Evolutionary conservation across 177 flowering plant species (phyloP), one percentile per base, ranked within the genome.

Genomic region (Vitis hybrid): DNA sequence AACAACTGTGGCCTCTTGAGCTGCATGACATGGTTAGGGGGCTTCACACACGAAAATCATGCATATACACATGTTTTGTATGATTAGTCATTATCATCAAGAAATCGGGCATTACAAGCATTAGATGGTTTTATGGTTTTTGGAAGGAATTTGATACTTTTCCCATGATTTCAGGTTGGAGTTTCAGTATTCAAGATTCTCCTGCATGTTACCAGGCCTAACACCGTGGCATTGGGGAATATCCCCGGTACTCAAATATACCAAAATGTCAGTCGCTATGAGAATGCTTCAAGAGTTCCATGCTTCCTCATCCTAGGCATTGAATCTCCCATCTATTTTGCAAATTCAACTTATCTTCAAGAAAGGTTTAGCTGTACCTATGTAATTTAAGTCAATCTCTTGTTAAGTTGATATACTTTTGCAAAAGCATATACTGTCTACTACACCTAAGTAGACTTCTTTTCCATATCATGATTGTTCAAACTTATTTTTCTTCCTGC

Each of bases 291-390:
- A 5, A 82, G 91, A 60, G 74, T 96, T 60, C 83, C 97, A 49
- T 81, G 84, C 0, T 84, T 92, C 73, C 92, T 93, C 29, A 85
- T 96, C 29, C 79, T 96, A 1, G 88, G 90, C 2, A 74, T 96
- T 20, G 97, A 93, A 72, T 85, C 99, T 50, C 99, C 99, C 7
- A 86, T 96, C 70, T 93, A 92, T 83, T 95, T 95, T 51, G 93
- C 98, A 10, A 95, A 93, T 72, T 81, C 94, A 3, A 66, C 12
- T 29, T 73, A 67, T 12, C 49, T 70, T n/a, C 51, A 70, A 29
- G 75, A 75, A 15, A 71, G 75, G 78, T 75, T 12, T 12, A 20
- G 0, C 12, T 20, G 31, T 39, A 5, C 4, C 51, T 63, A 6
- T 48, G 13, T 5, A 39, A 39, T 63, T 63, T n/a, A 63, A 31